A percentile compares a stretch with the other conserved stretches of the same genome.
Evolutionary conservation across 345 rosid genomes (phyloP).

Genomic region (Firmiana major): DNA sequence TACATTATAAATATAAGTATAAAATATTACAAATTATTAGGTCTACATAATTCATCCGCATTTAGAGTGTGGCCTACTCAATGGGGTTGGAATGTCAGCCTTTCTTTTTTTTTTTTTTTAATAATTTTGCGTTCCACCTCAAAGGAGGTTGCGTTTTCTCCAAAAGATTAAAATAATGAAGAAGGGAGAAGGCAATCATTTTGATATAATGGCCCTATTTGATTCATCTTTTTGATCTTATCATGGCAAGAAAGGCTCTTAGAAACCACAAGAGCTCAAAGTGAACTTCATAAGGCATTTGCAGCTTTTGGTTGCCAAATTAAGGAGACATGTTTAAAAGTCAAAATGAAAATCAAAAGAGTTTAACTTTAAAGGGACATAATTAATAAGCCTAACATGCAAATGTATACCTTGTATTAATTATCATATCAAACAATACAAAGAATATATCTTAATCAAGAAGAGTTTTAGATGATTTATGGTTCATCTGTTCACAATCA

Average conservation of each 20-base stretch:
- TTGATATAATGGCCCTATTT: slow-evolving; percentile 5
- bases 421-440: not conserved
- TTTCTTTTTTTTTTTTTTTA: no score
- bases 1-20: no score
- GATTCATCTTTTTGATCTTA: not conserved
- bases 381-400: not conserved
- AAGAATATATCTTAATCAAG: not conserved
- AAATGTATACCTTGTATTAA: not conserved
- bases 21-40: no score
- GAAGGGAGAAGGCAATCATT: slow-evolving; percentile 10
- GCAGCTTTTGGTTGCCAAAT: not conserved
- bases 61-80: not conserved
- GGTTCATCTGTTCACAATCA: not conserved
- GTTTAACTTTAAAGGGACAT: not conserved
- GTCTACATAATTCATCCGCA: not conserved
- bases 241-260: not conserved
- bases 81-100: not conserved
- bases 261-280: not conserved
- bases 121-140: not conserved
- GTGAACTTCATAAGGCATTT: not conserved
- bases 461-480: not conserved
- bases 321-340: not conserved
- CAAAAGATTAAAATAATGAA: not conserved
- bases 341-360: not conserved
- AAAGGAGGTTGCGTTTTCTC: not conserved